A percentile compares a stretch with the other conserved stretches of the same genome.
Evolutionary conservation across 352 stramenopile species (phyloP).

Genomic region (Thalassiosira hispida): DNA sequence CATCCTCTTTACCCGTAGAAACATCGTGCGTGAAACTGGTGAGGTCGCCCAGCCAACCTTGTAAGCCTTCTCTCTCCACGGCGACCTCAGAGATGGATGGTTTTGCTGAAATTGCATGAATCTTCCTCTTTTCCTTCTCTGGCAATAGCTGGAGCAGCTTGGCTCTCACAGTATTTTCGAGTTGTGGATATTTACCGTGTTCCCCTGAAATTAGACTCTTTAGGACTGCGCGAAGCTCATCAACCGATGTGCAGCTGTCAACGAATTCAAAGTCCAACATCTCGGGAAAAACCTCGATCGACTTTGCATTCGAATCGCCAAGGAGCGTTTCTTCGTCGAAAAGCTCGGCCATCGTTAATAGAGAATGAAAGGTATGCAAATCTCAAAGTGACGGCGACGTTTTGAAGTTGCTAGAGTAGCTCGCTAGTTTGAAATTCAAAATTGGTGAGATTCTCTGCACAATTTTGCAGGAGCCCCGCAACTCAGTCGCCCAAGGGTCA

Average conservation of each 20-base stretch:
- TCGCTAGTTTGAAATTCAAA: too few species aligned
- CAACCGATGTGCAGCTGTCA: constrained; percentile 85
- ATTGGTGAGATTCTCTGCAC: too few species aligned
- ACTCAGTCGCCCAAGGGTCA: too few species aligned
- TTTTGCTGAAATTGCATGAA: constrained; percentile 81
- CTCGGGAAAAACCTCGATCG: constrained; percentile 44
- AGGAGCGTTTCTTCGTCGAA: constrained; percentile 42
- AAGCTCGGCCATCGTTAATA: constrained; percentile 63
- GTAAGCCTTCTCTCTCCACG: constrained; percentile 81
- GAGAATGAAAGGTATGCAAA: too few species aligned
- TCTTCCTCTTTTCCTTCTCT: constrained; percentile 85
- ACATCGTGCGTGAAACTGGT: background rate
- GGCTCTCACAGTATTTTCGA: constrained; percentile 88
- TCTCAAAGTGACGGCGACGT: too few species aligned
- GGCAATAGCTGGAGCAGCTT: constrained; percentile 88
- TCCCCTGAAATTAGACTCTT: constrained; percentile 88
- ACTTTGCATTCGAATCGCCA: constrained; percentile 10
- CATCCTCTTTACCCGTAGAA: constrained; percentile 75
- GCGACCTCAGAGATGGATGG: constrained; percentile 80
- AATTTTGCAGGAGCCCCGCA: too few species aligned
- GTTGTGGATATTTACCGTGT: constrained; percentile 89
- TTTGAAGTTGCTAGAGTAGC: too few species aligned
- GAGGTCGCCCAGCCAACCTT: constrained; percentile 71
- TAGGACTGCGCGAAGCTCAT: constrained; percentile 90
- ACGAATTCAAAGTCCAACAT: constrained; percentile 92